Percentiles rank a stretch among this genome's conserved stretches.
phyloP scores from a whole-genome alignment of 345 rosid species.

The Tarenaya hassleriana region DNA sequence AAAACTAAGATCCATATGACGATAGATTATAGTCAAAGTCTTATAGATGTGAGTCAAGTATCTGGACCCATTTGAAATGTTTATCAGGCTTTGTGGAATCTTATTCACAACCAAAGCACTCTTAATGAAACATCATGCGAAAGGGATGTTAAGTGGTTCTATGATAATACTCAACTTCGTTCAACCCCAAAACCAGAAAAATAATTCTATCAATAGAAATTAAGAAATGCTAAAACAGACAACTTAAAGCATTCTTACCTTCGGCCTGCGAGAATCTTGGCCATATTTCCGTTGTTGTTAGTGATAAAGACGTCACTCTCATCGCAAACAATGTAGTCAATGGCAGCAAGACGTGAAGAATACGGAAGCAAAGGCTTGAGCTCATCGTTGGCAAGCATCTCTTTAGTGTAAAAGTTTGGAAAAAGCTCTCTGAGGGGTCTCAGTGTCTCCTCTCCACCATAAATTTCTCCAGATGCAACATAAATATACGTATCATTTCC shows the following conservation, averaged over 20 bases:
- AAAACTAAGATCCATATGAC: too few relatives aligned
- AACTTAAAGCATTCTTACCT: slow-evolving; percentile 86
- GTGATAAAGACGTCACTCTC: slow-evolving; percentile 95
- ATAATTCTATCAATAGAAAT: too few relatives aligned
- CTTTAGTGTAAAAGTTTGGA: slow-evolving; percentile 93
- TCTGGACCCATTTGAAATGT: too few relatives aligned
- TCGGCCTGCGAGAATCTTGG: slow-evolving; percentile 96
- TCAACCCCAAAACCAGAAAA: too few relatives aligned
- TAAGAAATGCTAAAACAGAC: too few relatives aligned
- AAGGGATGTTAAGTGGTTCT: too few relatives aligned
- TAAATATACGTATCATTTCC: slow-evolving; percentile 73
- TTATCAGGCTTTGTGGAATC: too few relatives aligned
- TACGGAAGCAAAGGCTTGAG: slow-evolving; percentile 65
- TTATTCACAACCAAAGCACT: too few relatives aligned
- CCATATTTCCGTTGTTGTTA: slow-evolving; percentile 98
- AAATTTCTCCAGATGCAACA: slow-evolving; percentile 98
- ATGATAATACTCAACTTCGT: too few relatives aligned
- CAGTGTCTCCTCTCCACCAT: slow-evolving; percentile 90
- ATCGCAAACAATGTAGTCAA: slow-evolving; percentile 86
- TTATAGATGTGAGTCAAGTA: too few relatives aligned
- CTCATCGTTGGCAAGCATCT: slow-evolving; percentile 75
- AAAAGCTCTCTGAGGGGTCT: slow-evolving; percentile 79
- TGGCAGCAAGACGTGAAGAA: slow-evolving; percentile 91
- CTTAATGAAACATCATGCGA: too few relatives aligned
- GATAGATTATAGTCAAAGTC: too few relatives aligned